phyloP scores from a whole-genome alignment of 1,139 yeast genomes.

The Debaryomycetaceae sp. region DNA sequence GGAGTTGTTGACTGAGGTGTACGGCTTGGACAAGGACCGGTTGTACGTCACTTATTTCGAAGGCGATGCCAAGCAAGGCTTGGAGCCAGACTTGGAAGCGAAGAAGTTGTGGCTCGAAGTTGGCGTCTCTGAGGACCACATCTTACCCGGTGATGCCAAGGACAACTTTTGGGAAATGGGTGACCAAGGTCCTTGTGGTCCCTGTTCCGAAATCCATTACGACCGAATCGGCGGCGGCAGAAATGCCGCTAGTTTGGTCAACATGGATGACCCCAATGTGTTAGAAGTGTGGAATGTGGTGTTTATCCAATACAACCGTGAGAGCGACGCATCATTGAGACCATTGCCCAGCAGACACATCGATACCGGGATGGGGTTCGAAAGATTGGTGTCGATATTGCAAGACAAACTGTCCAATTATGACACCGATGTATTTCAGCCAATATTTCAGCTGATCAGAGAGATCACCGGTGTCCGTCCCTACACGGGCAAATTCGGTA shows the following conservation, averaged over 20 bases:
- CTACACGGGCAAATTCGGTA: slow-evolving; percentile 88
- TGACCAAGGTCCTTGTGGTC: slow-evolving; percentile 99
- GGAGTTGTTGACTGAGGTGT: slow-evolving; percentile 84
- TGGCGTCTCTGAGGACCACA: slow-evolving; percentile 90
- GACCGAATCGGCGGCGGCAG: slow-evolving; percentile 93
- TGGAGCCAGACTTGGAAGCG: slow-evolving; percentile 93
- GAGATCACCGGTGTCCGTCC: slow-evolving; percentile 91
- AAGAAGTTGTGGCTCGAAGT: slow-evolving; percentile 77
- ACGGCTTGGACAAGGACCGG: slow-evolving; percentile 71
- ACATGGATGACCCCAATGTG: slow-evolving; percentile 96
- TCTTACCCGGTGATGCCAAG: slow-evolving; percentile 81
- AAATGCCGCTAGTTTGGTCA: slow-evolving; percentile 85
- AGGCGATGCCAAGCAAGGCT: slow-evolving; percentile 80
- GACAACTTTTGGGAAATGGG: slow-evolving; percentile 99
- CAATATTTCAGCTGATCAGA: slow-evolving; percentile 78
- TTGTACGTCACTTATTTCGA: slow-evolving; percentile 94
- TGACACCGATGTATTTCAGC: slow-evolving; percentile 94
- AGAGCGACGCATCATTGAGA: slow-evolving; percentile 75
- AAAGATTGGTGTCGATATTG: slow-evolving; percentile 88
- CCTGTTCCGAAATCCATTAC: slow-evolving; percentile 95
- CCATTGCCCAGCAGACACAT: slow-evolving; percentile 90
- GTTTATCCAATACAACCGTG: slow-evolving; percentile 94
- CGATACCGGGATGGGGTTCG: slow-evolving; percentile 99
- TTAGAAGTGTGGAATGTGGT: slow-evolving; percentile 97
- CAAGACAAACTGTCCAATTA: slow-evolving; percentile 90